Conservation (phyloP, 805 yeast species). For the Saccharomycopsis babjevae region DNA sequence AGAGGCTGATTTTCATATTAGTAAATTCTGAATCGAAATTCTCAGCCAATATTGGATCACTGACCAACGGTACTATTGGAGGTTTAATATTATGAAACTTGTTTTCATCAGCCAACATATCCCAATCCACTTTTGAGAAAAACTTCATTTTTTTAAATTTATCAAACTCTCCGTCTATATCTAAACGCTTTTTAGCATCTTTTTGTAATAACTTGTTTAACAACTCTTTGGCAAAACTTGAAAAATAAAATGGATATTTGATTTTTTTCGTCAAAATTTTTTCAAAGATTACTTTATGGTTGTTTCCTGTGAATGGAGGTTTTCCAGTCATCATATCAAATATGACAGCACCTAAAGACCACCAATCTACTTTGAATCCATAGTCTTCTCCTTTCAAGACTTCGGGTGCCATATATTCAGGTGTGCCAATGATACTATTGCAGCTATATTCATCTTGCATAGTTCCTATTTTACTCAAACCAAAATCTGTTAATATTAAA, state of each 20-base stretch:
- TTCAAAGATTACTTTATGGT: slow-evolving; percentile 63
- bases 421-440: slow-evolving; percentile 61
- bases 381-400: slow-evolving; percentile 68
- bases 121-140: slow-evolving; percentile 72
- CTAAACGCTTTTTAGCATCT: slow-evolving; percentile 56
- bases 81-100: slow-evolving; percentile 40
- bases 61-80: slow-evolving; percentile 74
- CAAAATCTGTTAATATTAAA: slow-evolving; percentile 77
- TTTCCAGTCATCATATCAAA: slow-evolving; percentile 75
- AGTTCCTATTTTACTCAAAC: slow-evolving; percentile 52
- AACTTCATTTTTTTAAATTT: slow-evolving; percentile 56
- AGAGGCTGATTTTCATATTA: slow-evolving; percentile 41
- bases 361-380: slow-evolving; percentile 79
- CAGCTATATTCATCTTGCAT: slow-evolving; percentile 34
- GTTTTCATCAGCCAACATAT: slow-evolving; percentile 38
- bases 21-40: slow-evolving; percentile 79
- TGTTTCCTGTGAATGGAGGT: slow-evolving; percentile 83
- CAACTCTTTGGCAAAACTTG: slow-evolving; percentile 73
- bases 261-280: slow-evolving; percentile 62
- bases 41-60: slow-evolving; percentile 75
- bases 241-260: slow-evolving; percentile 62
- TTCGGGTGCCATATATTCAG: slow-evolving; percentile 88
- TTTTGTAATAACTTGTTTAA: slow-evolving; percentile 55
- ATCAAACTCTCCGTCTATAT: slow-evolving; percentile 45
- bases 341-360: slow-evolving; percentile 80